Percentiles rank a stretch among this genome's conserved stretches.
Conservation (phyloP, 352 stramenopile species). For the Pythium aristosporum region DNA sequence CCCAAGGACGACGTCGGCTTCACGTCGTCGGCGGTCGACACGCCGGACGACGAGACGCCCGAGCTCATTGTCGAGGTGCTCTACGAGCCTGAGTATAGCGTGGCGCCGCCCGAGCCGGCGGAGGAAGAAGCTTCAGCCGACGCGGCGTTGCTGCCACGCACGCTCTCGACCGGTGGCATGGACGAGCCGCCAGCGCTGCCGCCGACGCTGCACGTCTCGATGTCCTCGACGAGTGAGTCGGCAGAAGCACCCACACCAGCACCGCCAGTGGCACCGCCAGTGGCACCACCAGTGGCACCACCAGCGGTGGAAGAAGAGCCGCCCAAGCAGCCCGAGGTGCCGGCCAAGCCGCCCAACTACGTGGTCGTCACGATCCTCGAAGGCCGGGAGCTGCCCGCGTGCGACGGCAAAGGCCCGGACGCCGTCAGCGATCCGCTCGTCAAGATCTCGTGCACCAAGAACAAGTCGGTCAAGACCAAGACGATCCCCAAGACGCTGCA, state of each 20-base stretch:
- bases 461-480: conserved; percentile 58
- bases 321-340: background rate
- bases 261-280: background rate
- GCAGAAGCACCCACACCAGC: background rate
- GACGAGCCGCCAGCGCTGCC: background rate
- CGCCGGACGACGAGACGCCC: conserved; percentile 1
- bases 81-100: conserved; percentile 23
- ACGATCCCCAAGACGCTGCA: conserved; percentile 62
- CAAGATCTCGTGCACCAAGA: conserved; percentile 51
- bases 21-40: conserved; percentile 16
- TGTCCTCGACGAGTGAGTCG: conserved; percentile 3
- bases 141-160: background rate
- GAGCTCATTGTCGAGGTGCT: conserved; percentile 25
- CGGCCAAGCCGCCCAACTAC: conserved; percentile 39
- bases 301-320: background rate
- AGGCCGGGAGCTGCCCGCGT: conserved; percentile 46
- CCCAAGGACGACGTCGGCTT: conserved; percentile 4
- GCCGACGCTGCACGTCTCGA: conserved; percentile 1
- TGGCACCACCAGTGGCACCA: background rate
- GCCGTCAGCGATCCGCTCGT: conserved; percentile 70
- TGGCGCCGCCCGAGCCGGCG: background rate
- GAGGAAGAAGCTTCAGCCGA: background rate
- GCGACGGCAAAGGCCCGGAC: conserved; percentile 52
- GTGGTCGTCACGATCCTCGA: conserved; percentile 72
- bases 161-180: conserved; percentile 3